Conservation (phyloP, 2,329 filamentous ascomycete genomes). For the Stagonosporopsis rhizophila region DNA sequence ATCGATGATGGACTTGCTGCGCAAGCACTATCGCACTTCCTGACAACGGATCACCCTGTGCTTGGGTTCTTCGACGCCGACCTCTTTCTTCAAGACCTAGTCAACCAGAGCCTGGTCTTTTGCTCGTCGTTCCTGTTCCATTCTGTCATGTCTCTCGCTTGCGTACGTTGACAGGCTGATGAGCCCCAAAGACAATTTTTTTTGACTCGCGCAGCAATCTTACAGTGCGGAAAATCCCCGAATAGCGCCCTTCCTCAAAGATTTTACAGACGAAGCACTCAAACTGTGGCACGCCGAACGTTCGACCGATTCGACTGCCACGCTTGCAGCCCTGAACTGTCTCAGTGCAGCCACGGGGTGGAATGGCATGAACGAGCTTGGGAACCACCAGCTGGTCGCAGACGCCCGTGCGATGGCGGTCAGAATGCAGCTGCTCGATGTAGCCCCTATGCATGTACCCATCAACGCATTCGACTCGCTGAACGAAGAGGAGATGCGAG, state of each 20-base stretch:
- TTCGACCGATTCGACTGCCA: slow-evolving; percentile 6
- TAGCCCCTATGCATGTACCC: background rate
- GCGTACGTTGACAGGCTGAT: slow-evolving; percentile 8
- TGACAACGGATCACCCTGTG: slow-evolving; percentile 7
- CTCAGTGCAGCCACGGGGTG: slow-evolving; percentile 6
- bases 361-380: slow-evolving; percentile 8
- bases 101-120: slow-evolving; percentile 10
- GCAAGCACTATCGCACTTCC: slow-evolving; percentile 10
- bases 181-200: background rate
- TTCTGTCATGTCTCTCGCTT: slow-evolving; percentile 16
- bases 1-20: slow-evolving; percentile 13
- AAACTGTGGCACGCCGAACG: slow-evolving; percentile 15
- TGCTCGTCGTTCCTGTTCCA: slow-evolving; percentile 20
- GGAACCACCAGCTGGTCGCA: slow-evolving; percentile 5
- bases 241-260: background rate
- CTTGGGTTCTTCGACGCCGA: slow-evolving; percentile 17
- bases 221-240: slow-evolving; percentile 5
- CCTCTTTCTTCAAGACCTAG: slow-evolving; percentile 11
- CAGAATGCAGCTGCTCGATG: slow-evolving; percentile 11
- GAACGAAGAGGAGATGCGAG: slow-evolving; percentile 1
- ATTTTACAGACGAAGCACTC: slow-evolving; percentile 12
- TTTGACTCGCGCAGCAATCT: slow-evolving; percentile 15
- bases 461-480: background rate
- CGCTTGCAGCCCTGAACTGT: slow-evolving; percentile 16
- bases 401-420: slow-evolving; percentile 16